phyloP scores from a whole-genome alignment of 1,139 yeast species.

The Geotrichum europaeum region DNA sequence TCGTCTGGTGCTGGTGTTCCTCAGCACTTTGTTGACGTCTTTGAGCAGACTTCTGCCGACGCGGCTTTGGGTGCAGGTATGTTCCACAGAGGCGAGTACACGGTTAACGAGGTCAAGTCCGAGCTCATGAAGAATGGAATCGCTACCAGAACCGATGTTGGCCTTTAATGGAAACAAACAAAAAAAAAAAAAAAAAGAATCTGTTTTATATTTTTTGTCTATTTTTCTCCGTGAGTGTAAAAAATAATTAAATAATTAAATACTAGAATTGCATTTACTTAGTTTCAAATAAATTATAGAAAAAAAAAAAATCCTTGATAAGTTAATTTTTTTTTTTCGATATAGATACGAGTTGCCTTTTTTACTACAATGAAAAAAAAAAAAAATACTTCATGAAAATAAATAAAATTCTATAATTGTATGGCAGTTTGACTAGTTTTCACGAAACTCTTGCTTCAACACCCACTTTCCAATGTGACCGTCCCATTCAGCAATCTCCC shows the following conservation, averaged over 20 bases:
- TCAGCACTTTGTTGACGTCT: slow-evolving; percentile 80
- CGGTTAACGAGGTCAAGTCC: slow-evolving; percentile 75
- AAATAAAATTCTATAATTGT: neutral
- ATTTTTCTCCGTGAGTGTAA: neutral
- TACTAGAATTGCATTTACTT: neutral
- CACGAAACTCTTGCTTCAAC: slow-evolving; percentile 50
- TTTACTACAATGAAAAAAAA: no score
- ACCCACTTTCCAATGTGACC: slow-evolving; percentile 53
- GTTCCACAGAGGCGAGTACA: slow-evolving; percentile 91
- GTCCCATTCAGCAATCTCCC: slow-evolving; percentile 68
- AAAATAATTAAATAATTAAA: neutral
- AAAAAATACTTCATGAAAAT: neutral
- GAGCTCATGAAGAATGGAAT: slow-evolving; percentile 13
- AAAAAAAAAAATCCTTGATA: no score
- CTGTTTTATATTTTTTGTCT: neutral
- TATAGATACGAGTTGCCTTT: neutral
- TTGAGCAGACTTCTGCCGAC: slow-evolving; percentile 72
- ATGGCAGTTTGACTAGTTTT: neutral
- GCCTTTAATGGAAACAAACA: neutral
- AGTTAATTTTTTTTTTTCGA: neutral
- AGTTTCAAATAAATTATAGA: neutral
- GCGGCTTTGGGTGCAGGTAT: slow-evolving; percentile 98
- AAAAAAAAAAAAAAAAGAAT: neutral
- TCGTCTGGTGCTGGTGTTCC: slow-evolving; percentile 97
- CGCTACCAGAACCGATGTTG: slow-evolving; percentile 12